Base-by-base conservation (phyloP, 805 yeast species). In the Sugiyamaella floridensis region DNA sequence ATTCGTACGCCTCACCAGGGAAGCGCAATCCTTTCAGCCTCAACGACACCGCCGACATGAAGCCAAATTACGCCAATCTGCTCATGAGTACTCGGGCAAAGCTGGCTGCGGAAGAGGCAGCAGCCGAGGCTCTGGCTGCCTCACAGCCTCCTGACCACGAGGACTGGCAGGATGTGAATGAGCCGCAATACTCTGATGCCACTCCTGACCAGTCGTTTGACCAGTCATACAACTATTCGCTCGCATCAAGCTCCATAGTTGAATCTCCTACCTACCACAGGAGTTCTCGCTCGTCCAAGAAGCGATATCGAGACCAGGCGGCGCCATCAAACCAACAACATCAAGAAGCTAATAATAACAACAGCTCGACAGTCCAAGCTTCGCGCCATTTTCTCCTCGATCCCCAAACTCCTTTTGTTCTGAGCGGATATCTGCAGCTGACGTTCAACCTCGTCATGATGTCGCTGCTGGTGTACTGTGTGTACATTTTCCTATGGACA, bases 351-450 rank as follows among this genome's bases (percentile, higher is more conserved):
- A 3, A 3, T 15, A 37, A 37, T 37, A 5, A 7, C 7, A 14
- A n/a, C 7, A 14, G 5, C 41, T 37, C 41, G 16, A 37, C 41
- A 4, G 43, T 41, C 5, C 19, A 32, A 34, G 15, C 47, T 28
- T 18, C 48, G 41, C 15, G 29, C 48, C 40, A 42, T 47, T 5
- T 51, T 57, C 16, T 32, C n/a, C 43, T 53, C 44, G 60, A 57
- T 34, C 67, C 69, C 2, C 37, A 45, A 14, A 49, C 58, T 1
- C 90, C 90, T 0, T 77, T 76, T 55, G 74, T 81, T 10, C 61
- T 83, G 15, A 79, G 84, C 20, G 61, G 82, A 29, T 87, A 85
- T 60, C 67, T 86, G 11, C 92, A 85, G 60, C 71, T 87, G 1
- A 50, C 77, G 1, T 76, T 83, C 67, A 85, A 87, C 58, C 64